Base-by-base conservation (phyloP, 345 rosid species). In the Camelina laxa region DNA sequence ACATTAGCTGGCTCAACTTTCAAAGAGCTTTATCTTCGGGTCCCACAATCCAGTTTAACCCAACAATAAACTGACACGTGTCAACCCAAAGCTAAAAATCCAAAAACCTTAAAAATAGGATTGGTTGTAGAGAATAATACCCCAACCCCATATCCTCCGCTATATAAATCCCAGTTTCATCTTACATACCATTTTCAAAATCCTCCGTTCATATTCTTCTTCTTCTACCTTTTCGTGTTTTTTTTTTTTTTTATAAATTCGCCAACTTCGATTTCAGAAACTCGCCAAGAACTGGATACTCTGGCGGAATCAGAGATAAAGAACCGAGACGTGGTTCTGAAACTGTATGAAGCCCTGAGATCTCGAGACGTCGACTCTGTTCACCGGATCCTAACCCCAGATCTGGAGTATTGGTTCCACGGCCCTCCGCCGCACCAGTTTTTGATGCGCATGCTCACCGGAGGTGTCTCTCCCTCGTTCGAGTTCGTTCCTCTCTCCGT, bases 321-420 rank as follows among this genome's bases (percentile, higher is more conserved):
- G 89, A 89, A 84, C 88, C 90, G 81, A 73, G 79, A 70, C 57
- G 96, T 92, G 90, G 99, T 92, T 82, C 93, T 85, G 69, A 82
- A 83, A 75, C 87, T 95, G 73, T 95, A 95, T 88, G 96, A 82
- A 1, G 96, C 99, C 88, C 63, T 95, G 53, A 86, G 79, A 49
- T 50, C 84, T 19, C 92, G 93, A 15, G 92, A 95, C 97, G 97
- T 88, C 0, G 79, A 64, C 49, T 85, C 89, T 1, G 96, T 95
- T 9, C 89, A 85, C 87, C 79, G 82, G 78, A 85, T 90, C 82
- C 80, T 95, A 0, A 91, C 92, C 17, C 84, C 91, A 6, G 99
- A 95, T 70, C 97, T 95, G 57, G 99, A 95, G 85, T 90, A 92
- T 85, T 95, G 99, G 99, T 95, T 95, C 80, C 99, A 95, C 77